Base-by-base conservation (phyloP, 2,329 filamentous ascomycete species). In the Exophiala bonariae region DNA sequence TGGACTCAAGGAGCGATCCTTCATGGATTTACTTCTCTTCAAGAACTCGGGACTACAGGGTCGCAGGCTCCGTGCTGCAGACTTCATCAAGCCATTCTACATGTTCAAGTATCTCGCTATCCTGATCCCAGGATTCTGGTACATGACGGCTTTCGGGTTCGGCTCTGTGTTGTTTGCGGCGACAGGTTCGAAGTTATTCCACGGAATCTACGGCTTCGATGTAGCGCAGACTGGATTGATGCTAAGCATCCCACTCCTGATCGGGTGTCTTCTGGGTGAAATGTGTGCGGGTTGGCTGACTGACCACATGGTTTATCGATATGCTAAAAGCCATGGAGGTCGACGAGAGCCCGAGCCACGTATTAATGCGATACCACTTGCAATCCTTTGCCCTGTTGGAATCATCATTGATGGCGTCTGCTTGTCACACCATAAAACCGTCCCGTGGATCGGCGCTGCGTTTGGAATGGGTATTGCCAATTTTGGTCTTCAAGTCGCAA, bases 391-490 rank as follows among this genome's bases (percentile, higher is more conserved):
- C 16, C 61, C 60, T 1, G 46, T 56, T 14, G 62, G 62, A 5
- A 49, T 63, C 53, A 66, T 62, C 31, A 59, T 63, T 36, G 61
- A 62, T 40, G 62, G 61, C 14, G 52, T 62, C n/a, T 59, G 56
- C 40, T 44, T 63, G 49, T 32, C 42, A 19, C 48, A 61, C 40
- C 54, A 59, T 33, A 61, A 57, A 14, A 61, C 61, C 8, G 56
- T 61, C 26, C 35, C 42, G 3, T 68, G 64, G 63, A 54, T 60
- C n/a, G 65, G 64, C 1, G 59, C 63, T 4, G 63, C 63, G 1
- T 57, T 70, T 31, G 67, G 66, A 4, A 69, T 70, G 52, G 63
- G 59, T 0, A 65, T 67, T 31, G 63, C 63, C 4, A 60, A 59
- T 38, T 58, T 64, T 38, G 66, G 66, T 11, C 48, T 67, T 22